Percentiles rank a stretch among this genome's conserved stretches.
phyloP scores from a whole-genome alignment of 208 protist species.

The Crithidia fasciculata region DNA sequence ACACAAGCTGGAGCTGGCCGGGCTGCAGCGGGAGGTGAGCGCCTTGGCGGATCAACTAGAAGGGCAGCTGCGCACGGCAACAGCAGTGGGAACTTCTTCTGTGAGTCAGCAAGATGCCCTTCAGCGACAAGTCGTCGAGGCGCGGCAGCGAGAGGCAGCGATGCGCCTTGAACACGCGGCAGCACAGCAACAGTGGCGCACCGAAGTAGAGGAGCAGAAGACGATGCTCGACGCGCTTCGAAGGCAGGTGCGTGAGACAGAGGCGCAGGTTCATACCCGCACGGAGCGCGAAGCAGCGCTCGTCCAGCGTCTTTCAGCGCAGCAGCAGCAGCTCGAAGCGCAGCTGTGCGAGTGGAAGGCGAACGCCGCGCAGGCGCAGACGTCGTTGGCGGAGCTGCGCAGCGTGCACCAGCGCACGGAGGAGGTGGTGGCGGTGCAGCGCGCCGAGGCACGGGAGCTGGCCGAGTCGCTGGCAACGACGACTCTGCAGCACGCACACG shows the following conservation, averaged over 20 bases:
- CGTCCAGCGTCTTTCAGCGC: not conserved
- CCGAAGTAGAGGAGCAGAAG: conserved; percentile 36
- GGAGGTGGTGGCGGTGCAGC: conserved; percentile 25
- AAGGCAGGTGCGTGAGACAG: conserved; percentile 2
- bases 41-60: conserved; percentile 49
- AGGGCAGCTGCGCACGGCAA: conserved; percentile 20
- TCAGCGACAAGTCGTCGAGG: conserved; percentile 18
- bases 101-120: conserved; percentile 6
- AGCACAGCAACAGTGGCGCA: conserved; percentile 22
- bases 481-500: conserved; percentile 21
- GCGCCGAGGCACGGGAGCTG: conserved; percentile 18
- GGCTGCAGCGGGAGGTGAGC: conserved; percentile 49
- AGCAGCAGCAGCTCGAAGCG: conserved; percentile 23
- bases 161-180: conserved; percentile 12
- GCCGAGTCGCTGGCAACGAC: conserved; percentile 20
- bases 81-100: not conserved
- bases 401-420: conserved; percentile 35
- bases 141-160: conserved; percentile 7
- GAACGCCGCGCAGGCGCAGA: conserved; percentile 17
- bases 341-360: conserved; percentile 16
- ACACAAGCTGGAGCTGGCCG: conserved; percentile 45
- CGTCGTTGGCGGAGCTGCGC: conserved; percentile 26
- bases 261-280: not conserved
- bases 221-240: conserved; percentile 16
- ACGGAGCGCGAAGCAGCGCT: conserved; percentile 6